phyloP scores from a whole-genome alignment of 2,329 filamentous ascomycete genomes.

The Clarireedia paspali region DNA sequence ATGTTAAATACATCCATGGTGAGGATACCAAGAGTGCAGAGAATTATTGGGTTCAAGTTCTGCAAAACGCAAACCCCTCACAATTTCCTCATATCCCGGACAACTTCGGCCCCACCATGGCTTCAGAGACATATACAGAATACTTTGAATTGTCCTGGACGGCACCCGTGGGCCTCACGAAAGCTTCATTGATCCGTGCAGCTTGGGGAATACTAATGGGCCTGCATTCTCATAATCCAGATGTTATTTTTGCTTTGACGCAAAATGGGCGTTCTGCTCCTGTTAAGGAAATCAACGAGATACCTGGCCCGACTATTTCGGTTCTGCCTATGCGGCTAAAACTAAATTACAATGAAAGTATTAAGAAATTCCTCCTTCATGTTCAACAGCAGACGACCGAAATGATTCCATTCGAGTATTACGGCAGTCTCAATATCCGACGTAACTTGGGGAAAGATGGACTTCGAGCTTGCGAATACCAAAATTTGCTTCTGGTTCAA shows the following conservation, averaged over 20 bases:
- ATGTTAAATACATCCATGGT: neutral
- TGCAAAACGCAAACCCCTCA: neutral
- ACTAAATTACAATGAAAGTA: constrained; percentile 25
- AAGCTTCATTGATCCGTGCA: neutral
- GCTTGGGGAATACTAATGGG: constrained; percentile 35
- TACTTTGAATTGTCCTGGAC: neutral
- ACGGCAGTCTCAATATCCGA: constrained; percentile 15
- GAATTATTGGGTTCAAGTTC: neutral
- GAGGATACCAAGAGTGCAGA: neutral
- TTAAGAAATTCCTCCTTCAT: constrained; percentile 35
- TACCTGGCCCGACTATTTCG: constrained; percentile 36
- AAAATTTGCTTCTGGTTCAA: constrained; percentile 14
- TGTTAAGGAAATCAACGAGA: constrained; percentile 32
- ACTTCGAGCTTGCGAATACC: constrained; percentile 12
- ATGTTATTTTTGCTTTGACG: constrained; percentile 36
- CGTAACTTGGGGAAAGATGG: constrained; percentile 3
- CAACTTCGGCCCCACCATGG: neutral
- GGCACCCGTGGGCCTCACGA: constrained; percentile 12
- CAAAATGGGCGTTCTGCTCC: constrained; percentile 35
- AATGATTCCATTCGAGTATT: constrained; percentile 34
- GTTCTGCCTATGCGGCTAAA: constrained; percentile 35
- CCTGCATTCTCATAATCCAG: constrained; percentile 31
- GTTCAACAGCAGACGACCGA: constrained; percentile 39
- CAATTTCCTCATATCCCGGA: neutral
- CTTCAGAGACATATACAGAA: neutral